phyloP scores from a whole-genome alignment of 805 yeast species.

The Yamadazyma phyllophila region DNA sequence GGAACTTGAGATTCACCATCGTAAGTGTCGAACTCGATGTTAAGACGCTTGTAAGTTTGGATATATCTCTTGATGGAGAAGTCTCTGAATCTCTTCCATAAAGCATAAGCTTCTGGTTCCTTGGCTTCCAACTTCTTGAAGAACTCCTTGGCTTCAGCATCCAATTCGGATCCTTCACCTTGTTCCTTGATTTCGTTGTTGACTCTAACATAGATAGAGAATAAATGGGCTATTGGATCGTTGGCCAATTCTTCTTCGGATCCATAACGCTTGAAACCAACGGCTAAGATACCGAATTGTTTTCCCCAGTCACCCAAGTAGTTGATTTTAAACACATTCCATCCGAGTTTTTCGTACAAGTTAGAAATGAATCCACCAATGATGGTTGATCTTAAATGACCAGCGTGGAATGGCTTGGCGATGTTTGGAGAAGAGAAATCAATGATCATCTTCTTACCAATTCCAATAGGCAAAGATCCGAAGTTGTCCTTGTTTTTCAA shows the following conservation, averaged over 20 bases:
- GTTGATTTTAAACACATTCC: constrained; percentile 89
- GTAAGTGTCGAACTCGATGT: constrained; percentile 82
- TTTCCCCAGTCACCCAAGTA: constrained; percentile 99
- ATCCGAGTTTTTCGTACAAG: constrained; percentile 85
- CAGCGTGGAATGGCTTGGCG: constrained; percentile 99
- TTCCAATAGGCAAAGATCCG: constrained; percentile 76
- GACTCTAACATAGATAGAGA: constrained; percentile 86
- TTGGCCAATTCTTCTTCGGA: constrained; percentile 61
- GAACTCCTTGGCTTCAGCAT: constrained; percentile 81
- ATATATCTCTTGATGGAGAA: constrained; percentile 83
- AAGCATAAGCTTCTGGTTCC: constrained; percentile 68
- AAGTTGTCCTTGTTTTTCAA: constrained; percentile 58
- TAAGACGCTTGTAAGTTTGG: constrained; percentile 86
- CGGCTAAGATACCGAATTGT: constrained; percentile 94
- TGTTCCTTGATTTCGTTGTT: constrained; percentile 73
- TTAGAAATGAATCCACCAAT: constrained; percentile 95
- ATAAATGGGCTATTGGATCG: constrained; percentile 93
- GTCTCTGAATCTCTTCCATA: constrained; percentile 91
- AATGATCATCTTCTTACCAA: constrained; percentile 69
- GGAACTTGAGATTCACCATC: constrained; percentile 97
- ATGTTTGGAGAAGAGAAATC: constrained; percentile 98
- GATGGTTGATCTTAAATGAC: constrained; percentile 95
- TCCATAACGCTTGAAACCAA: constrained; percentile 88
- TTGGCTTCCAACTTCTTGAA: constrained; percentile 94
- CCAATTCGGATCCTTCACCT: constrained; percentile 56